These are phyloP conservation scores for Globisporangium nunn DNA, from an alignment of 352 stramenopile species.

Conservation along the genomic window DNA sequence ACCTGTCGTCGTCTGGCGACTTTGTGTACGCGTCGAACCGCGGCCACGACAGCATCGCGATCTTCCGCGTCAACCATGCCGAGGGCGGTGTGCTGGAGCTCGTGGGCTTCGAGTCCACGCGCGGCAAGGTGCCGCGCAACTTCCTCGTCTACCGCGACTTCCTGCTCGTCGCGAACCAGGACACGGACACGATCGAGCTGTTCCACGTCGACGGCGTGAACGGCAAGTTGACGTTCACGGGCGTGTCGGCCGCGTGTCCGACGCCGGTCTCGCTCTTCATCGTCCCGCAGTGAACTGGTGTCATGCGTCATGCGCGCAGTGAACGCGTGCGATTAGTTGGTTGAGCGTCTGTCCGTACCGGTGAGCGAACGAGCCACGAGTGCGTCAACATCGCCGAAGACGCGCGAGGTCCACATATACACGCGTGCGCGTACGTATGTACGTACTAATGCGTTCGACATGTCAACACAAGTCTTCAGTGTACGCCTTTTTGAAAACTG, in stretches of 20 bases:
- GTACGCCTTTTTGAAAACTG: too few relatives aligned
- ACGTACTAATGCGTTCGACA: too few relatives aligned
- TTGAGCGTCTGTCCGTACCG: too few relatives aligned
- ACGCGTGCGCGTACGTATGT: too few relatives aligned
- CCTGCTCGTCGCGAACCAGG: too few relatives aligned
- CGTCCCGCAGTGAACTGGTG: conserved; percentile 3
- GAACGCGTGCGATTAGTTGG: too few relatives aligned
- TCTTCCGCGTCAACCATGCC: conserved; percentile 19
- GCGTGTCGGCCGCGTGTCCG: conserved; percentile 19
- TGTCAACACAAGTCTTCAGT: too few relatives aligned
- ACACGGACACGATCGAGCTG: too few relatives aligned
- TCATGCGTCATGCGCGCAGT: too few relatives aligned
- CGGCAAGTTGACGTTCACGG: conserved; percentile 27
- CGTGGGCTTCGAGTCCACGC: conserved; percentile 22
- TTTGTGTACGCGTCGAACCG: conserved; percentile 45
- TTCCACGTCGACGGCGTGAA: conserved; percentile 19
- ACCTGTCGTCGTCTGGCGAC: conserved; percentile 26
- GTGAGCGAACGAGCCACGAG: too few relatives aligned
- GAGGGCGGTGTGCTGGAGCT: conserved; percentile 16
- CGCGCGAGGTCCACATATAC: too few relatives aligned
- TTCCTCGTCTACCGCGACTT: conserved; percentile 19
- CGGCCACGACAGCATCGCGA: conserved; percentile 31
- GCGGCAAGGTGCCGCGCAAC: conserved; percentile 25
- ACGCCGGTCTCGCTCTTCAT: conserved; percentile 36
- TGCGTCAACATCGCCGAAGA: too few relatives aligned